Evolutionary conservation across 176 grass and related monocot genomes (phyloP), one percentile per base, ranked within the genome.

Genomic region (Lolium rigidum): DNA sequence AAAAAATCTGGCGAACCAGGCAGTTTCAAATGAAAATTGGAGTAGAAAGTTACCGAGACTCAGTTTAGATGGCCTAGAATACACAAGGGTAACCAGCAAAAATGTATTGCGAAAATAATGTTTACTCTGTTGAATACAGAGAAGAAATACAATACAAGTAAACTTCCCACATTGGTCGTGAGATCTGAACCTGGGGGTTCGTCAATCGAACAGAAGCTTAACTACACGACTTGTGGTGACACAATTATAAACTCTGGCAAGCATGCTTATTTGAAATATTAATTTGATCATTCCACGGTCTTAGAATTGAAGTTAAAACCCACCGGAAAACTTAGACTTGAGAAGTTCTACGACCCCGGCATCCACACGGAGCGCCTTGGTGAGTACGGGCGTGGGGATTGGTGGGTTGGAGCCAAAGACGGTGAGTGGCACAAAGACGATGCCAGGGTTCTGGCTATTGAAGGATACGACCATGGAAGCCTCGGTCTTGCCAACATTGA

Each of bases 361-460:
- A 4, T 93, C 91, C 28, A 91, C 89, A 13, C 88, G 77, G 13
- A 96, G 80, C 0, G 91, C 82, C 67, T 83, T 96, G 24, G 47
- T 28, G 37, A 96, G 87, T 62, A 96, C 89, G 1, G 83, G 84
- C 4, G 84, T 89, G 0, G 89, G 91, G 41, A 93, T 93, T 0
- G 84, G 58, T 2, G 91, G 91, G 3, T 70, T 92, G 12, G 94
- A 88, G 0, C 87, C 84, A 22, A 96, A 96, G 48, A 96, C 13
- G 1, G 89, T 83, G 1, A 78, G 16, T 1, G 89, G 70, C 10
- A 81, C 89, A 21, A 93, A 74, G 26, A 91, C 15, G 14, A 88
- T 89, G 7, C 94, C 94, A 0, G 94, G 91, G 11, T 91, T 72
- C 78, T 96, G 85, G 87, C 74, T 96, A 48, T 96, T 88, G 91